A percentile compares a stretch with the other conserved stretches of the same genome.
Evolutionary conservation across 192 early-diverging fungal species (phyloP).

Genomic region (Podila epicladia): DNA sequence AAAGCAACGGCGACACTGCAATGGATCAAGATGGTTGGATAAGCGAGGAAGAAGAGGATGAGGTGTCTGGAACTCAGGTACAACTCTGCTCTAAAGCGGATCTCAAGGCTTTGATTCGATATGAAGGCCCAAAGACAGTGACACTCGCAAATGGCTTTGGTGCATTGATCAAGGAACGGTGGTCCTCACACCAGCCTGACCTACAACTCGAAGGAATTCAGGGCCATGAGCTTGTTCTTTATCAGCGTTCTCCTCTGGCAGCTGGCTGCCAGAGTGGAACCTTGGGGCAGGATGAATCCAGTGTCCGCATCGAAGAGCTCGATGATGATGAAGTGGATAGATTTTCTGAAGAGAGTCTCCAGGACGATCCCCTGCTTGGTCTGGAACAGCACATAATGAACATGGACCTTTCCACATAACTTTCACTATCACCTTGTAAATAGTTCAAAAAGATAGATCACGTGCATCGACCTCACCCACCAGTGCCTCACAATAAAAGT

Average conservation of each 20-base stretch:
- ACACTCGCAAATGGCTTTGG: not conserved
- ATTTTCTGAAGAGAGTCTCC: not conserved
- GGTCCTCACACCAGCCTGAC: not conserved
- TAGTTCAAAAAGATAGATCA: too few species aligned
- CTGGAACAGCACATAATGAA: constrained; percentile 34
- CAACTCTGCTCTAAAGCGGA: not conserved
- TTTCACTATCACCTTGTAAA: too few species aligned
- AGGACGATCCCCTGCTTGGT: constrained; percentile 17
- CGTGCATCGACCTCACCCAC: not conserved
- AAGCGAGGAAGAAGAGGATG: not conserved
- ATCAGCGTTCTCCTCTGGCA: constrained; percentile 6
- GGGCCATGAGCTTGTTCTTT: constrained; percentile 30
- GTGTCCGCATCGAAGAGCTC: constrained; percentile 19
- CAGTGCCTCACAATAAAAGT: too few species aligned
- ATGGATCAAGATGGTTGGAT: not conserved
- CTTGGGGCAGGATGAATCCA: not conserved
- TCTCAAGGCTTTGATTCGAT: constrained; percentile 28
- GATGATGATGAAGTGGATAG: constrained; percentile 19
- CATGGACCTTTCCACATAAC: too few species aligned
- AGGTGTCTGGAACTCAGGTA: not conserved
- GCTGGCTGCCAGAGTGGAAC: not conserved
- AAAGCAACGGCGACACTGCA: not conserved
- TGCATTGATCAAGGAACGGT: not conserved
- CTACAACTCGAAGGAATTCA: not conserved
- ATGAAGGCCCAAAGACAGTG: constrained; percentile 38